These are phyloP conservation scores for Leptographium galeiforme DNA, from an alignment of 2,329 filamentous ascomycete genomes.

Conservation along the genomic window DNA sequence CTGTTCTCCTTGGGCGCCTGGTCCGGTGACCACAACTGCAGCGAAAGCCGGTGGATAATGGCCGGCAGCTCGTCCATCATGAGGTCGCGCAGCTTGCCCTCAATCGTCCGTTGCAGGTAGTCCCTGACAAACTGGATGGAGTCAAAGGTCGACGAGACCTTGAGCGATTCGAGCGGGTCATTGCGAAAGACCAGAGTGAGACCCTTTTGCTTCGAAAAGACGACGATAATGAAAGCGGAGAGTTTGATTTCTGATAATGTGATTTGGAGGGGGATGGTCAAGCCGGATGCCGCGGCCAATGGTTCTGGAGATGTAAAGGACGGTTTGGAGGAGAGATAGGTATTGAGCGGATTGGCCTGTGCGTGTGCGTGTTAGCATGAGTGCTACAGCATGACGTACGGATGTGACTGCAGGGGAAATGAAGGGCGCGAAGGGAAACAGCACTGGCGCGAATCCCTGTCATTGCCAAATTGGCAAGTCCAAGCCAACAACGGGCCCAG, in stretches of 20 bases:
- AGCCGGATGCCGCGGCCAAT: constrained; percentile 74
- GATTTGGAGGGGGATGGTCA: constrained; percentile 96
- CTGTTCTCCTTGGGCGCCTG: constrained; percentile 57
- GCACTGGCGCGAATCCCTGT: not conserved
- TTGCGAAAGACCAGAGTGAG: constrained; percentile 95
- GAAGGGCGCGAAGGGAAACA: not conserved
- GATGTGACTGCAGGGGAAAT: not conserved
- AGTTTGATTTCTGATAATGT: constrained; percentile 91
- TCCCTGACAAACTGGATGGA: constrained; percentile 97
- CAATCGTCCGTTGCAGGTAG: constrained; percentile 91
- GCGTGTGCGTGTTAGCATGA: constrained; percentile 26
- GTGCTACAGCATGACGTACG: not conserved
- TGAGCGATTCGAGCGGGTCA: constrained; percentile 92
- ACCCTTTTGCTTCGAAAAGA: constrained; percentile 95
- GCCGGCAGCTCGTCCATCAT: constrained; percentile 98
- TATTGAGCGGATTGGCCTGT: constrained; percentile 89
- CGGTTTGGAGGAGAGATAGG: constrained; percentile 82
- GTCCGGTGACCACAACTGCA: constrained; percentile 82
- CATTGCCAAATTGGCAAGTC: not conserved
- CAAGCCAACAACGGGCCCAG: not conserved
- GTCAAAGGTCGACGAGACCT: constrained; percentile 97
- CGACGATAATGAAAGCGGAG: constrained; percentile 91
- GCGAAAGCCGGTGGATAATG: constrained; percentile 84
- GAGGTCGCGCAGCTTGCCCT: constrained; percentile 77
- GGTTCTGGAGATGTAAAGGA: constrained; percentile 87